Evolutionary conservation across 139 green algal genomes (phyloP).

Genomic region (Tetradesmus lagerheimii): DNA sequence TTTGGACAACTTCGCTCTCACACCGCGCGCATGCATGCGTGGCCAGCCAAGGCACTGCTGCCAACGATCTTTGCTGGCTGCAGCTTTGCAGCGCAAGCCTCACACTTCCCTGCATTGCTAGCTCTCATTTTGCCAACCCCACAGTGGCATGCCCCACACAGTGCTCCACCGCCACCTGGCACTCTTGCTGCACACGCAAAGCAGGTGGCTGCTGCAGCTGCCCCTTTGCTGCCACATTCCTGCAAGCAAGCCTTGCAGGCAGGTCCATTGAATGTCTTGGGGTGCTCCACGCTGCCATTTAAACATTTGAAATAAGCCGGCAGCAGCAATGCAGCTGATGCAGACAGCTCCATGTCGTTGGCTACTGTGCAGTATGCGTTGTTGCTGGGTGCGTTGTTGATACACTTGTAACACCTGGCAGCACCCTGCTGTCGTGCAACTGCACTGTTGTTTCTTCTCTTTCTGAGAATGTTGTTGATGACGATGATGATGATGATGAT

Average conservation of each 20-base stretch:
- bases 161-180: background rate
- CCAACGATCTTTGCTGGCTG: background rate
- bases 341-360: background rate
- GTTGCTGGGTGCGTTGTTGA: no score
- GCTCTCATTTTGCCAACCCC: background rate
- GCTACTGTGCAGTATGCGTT: background rate
- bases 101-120: background rate
- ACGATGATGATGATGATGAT: no score
- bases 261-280: background rate
- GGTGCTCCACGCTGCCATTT: background rate
- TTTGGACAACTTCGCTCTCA: background rate
- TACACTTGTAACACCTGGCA: no score
- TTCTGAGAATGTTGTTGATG: no score
- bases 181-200: background rate
- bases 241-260: background rate
- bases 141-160: background rate
- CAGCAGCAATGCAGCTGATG: background rate
- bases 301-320: background rate
- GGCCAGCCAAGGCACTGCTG: background rate
- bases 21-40: background rate
- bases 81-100: background rate
- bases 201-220: background rate
- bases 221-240: background rate
- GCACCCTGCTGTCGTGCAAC: background rate
- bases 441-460: no score